Percentiles rank a stretch among this genome's conserved stretches.
Conservation (phyloP, 108 stramenopile species). For the Pseudonitzschia pungens region DNA sequence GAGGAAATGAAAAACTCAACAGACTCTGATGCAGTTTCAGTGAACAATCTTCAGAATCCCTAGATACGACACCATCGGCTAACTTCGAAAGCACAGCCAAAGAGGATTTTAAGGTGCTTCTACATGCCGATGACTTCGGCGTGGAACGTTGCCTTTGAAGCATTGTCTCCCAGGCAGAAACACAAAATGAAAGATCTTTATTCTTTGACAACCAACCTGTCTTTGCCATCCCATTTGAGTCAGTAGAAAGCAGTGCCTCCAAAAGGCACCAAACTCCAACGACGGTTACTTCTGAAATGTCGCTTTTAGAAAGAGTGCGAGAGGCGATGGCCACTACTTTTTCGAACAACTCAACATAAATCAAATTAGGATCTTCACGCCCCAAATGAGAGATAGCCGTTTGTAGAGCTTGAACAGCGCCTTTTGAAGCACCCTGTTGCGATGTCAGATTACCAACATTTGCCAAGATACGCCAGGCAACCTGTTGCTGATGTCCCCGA, state of each 20-base stretch:
- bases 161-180: slow-evolving; percentile 46
- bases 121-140: slow-evolving; percentile 1
- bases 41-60: slow-evolving; percentile 31
- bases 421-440: slow-evolving; percentile 57
- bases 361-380: slow-evolving; percentile 27
- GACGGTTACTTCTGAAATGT: slow-evolving; percentile 12
- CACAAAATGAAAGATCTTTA: slow-evolving; percentile 51
- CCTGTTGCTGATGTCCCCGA: slow-evolving; percentile 14
- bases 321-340: slow-evolving; percentile 14
- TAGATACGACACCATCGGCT: slow-evolving; percentile 38
- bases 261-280: slow-evolving; percentile 74
- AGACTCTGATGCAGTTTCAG: slow-evolving; percentile 38
- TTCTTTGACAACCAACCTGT: slow-evolving; percentile 16
- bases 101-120: slow-evolving; percentile 42
- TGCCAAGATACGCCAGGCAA: slow-evolving; percentile 68
- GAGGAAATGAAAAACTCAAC: slow-evolving; percentile 42
- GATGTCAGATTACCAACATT: slow-evolving; percentile 46
- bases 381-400: slow-evolving; percentile 56
- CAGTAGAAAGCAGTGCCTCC: slow-evolving; percentile 57
- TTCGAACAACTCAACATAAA: slow-evolving; percentile 22
- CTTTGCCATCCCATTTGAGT: slow-evolving; percentile 12
- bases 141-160: slow-evolving; percentile 1
- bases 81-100: slow-evolving; percentile 58
- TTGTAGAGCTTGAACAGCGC: slow-evolving; percentile 49
- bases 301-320: slow-evolving; percentile 10